These are phyloP conservation scores for Populus simonii DNA, from an alignment of 345 rosid genomes.

Conservation along the genomic window DNA sequence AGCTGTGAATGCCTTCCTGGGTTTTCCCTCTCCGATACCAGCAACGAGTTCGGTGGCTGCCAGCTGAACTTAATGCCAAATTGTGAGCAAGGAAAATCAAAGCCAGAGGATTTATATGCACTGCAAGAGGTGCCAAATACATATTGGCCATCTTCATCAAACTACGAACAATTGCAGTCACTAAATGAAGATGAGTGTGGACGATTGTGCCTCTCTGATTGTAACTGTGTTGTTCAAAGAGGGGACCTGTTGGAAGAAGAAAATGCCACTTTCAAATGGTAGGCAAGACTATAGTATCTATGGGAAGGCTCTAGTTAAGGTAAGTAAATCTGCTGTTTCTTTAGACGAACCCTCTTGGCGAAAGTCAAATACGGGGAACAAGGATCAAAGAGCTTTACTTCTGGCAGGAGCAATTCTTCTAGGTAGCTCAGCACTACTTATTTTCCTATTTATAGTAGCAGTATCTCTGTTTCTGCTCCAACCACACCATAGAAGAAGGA, in stretches of 20 bases:
- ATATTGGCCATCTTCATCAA: constrained; percentile 1
- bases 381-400: not conserved
- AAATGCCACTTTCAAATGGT: constrained; percentile 23
- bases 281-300: not conserved
- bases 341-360: not conserved
- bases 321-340: constrained; percentile 11
- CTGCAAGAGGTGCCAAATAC: not conserved
- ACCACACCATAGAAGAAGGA: not conserved
- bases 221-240: constrained; percentile 10
- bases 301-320: constrained; percentile 15
- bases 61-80: constrained; percentile 9
- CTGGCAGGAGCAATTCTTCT: constrained; percentile 9
- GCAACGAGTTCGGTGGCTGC: constrained; percentile 9
- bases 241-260: constrained; percentile 21
- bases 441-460: not conserved
- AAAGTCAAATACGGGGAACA: not conserved
- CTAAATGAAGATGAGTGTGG: constrained; percentile 16
- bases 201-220: constrained; percentile 20
- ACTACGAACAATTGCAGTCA: constrained; percentile 11
- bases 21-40: constrained; percentile 14
- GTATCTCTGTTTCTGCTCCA: not conserved
- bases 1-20: constrained; percentile 23
- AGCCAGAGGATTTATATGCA: constrained; percentile 18
- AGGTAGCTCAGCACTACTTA: constrained; percentile 14
- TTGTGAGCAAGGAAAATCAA: constrained; percentile 17